Evolutionary conservation across 441 rosid genomes (phyloP), one percentile per base, ranked within the genome.

Genomic region (Gossypium aridum): DNA sequence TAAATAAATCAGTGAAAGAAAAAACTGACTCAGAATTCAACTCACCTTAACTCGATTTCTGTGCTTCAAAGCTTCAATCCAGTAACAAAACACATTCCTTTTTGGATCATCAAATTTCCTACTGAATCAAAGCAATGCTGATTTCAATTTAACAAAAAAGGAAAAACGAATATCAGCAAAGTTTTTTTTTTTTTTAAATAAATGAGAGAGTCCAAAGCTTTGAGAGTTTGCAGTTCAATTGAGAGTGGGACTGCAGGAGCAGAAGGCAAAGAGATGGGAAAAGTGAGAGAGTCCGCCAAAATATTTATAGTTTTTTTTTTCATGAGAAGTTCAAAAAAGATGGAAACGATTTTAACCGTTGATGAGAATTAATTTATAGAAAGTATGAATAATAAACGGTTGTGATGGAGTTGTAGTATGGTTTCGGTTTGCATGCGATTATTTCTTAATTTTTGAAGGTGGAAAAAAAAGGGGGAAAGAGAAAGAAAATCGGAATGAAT

Each of bases 251-350:
- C 1, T 31, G 37, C 37, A 55, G 23, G 17, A 20, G 14, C 31
- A 3, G 3, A 49, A 62, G 55, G 55, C 6, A 37, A 54, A 43
- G 62, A 19, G 16, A 54, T 12, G 37, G 39, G 43, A 76, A 53
- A 5, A 31, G 37, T 31, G 34, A 9, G 61, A 66, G 64, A 70
- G 76, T 59, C 63, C 63, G 63, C 63, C 63, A 23, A 59, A 59
- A 7, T 23, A 54, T 69, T 75, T 26, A 51, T 63, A 77, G 23
- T 8, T 53, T 47, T 12, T 0, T 10, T 2, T 31, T 31, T 31
- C 37, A 31, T 31, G 7, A 9, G 0, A 55, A 13, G 51, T 78
- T 70, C 16, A 72, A 75, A 74, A 7, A 54, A 17, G 1, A 19
- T 26, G 23, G 16, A 31, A 45, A 53, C 67, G 4, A 3, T 17